Evolutionary conservation across 2,329 filamentous ascomycete species (phyloP), one percentile per base, ranked within the genome.

Genomic region (Fusarium virguliforme): DNA sequence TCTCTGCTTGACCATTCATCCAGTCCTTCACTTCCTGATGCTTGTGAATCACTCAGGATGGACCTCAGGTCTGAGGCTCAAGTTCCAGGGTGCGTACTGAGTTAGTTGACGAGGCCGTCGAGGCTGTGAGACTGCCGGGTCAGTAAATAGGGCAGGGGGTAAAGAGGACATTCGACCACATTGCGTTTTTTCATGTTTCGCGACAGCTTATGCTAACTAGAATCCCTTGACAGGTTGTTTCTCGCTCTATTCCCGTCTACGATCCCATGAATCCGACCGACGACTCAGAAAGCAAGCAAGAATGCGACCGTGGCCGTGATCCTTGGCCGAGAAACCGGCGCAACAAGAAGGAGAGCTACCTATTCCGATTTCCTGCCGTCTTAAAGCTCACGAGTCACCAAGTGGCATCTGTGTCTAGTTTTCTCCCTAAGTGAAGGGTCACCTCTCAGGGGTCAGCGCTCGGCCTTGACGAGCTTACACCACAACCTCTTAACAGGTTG

Each of bases 31-130:
- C 24, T n/a, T 6, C 0, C 24, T 6, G 3, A n/a, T 13, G 24
- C 15, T 18, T n/a, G 3, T 10, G 26, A 48, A n/a, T 48, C 43
- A 15, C 4, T 10, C 8, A 8, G 8, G 7, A n/a, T n/a, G 10
- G 5, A 1, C 15, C 6, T 48, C 5, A 10, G 8, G 0, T 6
- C 24, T 10, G 8, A 30, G 1, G 8, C 9, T 18, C 8, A 4
- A 4, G 43, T 6, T 10, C 8, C 4, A 28, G 5, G 0, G 24
- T 10, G 26, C 3, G 6, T 3, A 1, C 6, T 4, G 3, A 28
- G 1, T 4, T 13, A 6, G 8, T 4, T 28, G 13, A 8, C 24
- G 43, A 48, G 43, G 4, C 24, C n/a, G 8, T 18, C 15, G 8
- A 30, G 18, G 26, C 15, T 7, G 2, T 18, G 43, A 24, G 24